Conservation (phyloP, 2,329 filamentous ascomycete genomes). For the Stagonosporopsis tanaceti region DNA sequence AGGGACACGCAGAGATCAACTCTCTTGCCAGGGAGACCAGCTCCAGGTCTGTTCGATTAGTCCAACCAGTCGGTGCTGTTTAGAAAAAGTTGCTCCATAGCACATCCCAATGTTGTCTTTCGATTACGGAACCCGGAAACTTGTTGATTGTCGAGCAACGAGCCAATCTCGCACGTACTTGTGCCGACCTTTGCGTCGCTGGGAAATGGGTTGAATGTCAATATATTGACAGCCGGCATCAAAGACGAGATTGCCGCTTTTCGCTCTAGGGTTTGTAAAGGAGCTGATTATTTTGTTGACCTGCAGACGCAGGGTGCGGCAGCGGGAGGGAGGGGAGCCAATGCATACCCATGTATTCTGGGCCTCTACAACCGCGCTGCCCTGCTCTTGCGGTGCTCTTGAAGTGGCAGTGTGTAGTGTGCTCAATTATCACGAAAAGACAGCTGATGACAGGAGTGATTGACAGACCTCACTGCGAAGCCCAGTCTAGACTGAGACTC, state of each 20-base stretch:
- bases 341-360: constrained; percentile 15
- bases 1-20: too few species aligned
- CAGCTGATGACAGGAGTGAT: too few species aligned
- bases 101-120: too few species aligned
- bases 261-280: background rate
- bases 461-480: background rate
- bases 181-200: too few species aligned
- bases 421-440: background rate
- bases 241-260: too few species aligned
- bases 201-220: background rate
- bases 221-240: background rate
- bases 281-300: background rate
- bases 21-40: too few species aligned
- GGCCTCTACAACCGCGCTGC: constrained; percentile 7
- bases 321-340: constrained; percentile 12
- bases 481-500: background rate
- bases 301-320: constrained; percentile 15
- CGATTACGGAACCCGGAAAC: too few species aligned
- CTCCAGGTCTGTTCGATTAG: too few species aligned
- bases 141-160: too few species aligned
- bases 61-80: too few species aligned
- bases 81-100: too few species aligned
- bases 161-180: too few species aligned
- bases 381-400: background rate
- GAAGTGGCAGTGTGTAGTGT: constrained; percentile 1